Evolutionary conservation across 78 protist species (phyloP), one percentile per base, ranked within the genome.

Genomic region (Capsaspora owczarzaki): DNA sequence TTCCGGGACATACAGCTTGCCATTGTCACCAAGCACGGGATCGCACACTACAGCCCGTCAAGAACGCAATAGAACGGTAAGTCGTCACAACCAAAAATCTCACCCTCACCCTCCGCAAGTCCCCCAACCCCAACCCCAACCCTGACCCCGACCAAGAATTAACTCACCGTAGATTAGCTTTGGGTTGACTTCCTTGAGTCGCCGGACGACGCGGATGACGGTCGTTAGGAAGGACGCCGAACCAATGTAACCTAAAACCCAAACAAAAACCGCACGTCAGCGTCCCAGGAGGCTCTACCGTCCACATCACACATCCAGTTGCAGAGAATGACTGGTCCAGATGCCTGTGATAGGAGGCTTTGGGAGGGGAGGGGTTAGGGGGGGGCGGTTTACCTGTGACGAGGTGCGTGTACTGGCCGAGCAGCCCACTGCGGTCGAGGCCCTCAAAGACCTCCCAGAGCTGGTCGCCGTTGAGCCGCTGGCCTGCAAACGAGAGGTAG

Each of bases 11-110:
- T 93, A 93, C 20, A 93, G 76, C 35, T 41, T 74, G 35, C 87
- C 86, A 33, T 82, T 74, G 80, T 93, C 96, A 22, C 96, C 96
- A 44, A 93, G 44, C 20, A 93, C 96, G 1, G 91, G 83, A 42
- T 87, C 91, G 38, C 91, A 88, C 5, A 77, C 56, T 31, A 14
- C 41, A 16, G 22, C 33, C 8, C 0, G n/a, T 4, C 12, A 4
- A 60, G 12, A 60, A 60, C 68, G 22, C 22, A 60, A 22, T 4
- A 8, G 10, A 4, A 60, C 35, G 22, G 35, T 4, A 20, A 60
- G 35, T 16, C 27, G 14, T 14, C 6, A 14, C 6, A 6, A 47
- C 53, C 6, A 6, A 47, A 6, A 47, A 6, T 16, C 53, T 16
- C 66, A 56, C 29, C 6, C 35, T 3, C 66, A 25, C 66, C 6